phyloP scores from a whole-genome alignment of 2,329 filamentous ascomycete genomes.

The Talaromyces piceae region DNA sequence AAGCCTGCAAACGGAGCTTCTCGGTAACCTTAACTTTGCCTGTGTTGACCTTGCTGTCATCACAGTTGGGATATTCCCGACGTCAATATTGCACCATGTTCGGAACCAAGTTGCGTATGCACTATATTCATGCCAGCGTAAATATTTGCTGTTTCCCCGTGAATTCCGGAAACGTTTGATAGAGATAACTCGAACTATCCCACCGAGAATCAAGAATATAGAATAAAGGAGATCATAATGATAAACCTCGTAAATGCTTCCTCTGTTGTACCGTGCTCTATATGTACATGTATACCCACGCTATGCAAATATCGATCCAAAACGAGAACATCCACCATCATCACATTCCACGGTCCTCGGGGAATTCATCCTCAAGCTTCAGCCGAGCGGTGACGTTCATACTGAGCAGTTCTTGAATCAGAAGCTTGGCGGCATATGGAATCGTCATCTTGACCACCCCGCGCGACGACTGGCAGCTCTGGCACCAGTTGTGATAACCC shows the following conservation, averaged over 20 bases:
- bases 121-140: background rate
- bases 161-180: background rate
- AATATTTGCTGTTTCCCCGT: background rate
- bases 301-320: conserved; percentile 11
- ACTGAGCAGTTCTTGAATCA: conserved; percentile 91
- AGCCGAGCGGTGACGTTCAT: conserved; percentile 97
- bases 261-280: background rate
- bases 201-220: background rate
- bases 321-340: background rate
- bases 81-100: conserved; percentile 9
- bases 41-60: background rate
- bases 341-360: conserved; percentile 39
- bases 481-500: conserved; percentile 91
- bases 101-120: conserved; percentile 10
- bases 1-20: conserved; percentile 3
- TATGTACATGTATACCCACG: conserved; percentile 6
- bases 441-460: conserved; percentile 89
- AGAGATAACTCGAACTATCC: no score
- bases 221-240: background rate
- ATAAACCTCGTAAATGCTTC: background rate
- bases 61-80: conserved; percentile 4
- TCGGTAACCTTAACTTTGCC: background rate
- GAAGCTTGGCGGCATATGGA: conserved; percentile 91
- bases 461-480: conserved; percentile 78
- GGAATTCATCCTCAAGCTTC: conserved; percentile 91